Base-by-base conservation (phyloP, 2,329 filamentous ascomycete species). In the Colletotrichum agaves region DNA sequence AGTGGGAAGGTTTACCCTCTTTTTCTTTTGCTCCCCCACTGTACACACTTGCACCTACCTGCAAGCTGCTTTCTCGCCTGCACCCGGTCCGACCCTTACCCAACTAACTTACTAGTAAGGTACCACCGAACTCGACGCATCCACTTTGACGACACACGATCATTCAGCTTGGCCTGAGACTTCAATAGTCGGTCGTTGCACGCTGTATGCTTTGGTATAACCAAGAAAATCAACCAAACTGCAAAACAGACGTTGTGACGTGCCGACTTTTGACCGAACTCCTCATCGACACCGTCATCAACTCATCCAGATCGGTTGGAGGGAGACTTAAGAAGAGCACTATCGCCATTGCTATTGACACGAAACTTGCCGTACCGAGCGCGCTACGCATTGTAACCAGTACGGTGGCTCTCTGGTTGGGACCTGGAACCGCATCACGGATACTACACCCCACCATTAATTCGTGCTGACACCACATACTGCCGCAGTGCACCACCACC, bases 11-110 rank as follows among this genome's bases (percentile, higher is more conserved):
- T n/a, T n/a, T n/a, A n/a, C n/a, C n/a, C n/a, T n/a, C n/a, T n/a
- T n/a, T n/a, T n/a, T n/a, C n/a, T n/a, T n/a, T n/a, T n/a, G n/a
- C n/a, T n/a, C n/a, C n/a, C n/a, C n/a, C n/a, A n/a, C n/a, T n/a
- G n/a, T n/a, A 61, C 35, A 55, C 17, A n/a, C 37, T 17, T 13
- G 6, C 47, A 23, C 49, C 59, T 37, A 62, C 49, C 59, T 44
- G n/a, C 41, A 46, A 44, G 39, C 47, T 62, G 23, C 37, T 37
- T 62, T 19, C 27, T 53, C 59, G 49, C 49, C 59, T 62, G 59
- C 49, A 55, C 59, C 59, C 59, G 59, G 59, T 55, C 59, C 59
- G 59, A 55, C 59, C 44, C 44, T 39, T 27, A 27, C 23, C 23
- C 6, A 27, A 3, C 3, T 4, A 1, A n/a, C n/a, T n/a, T n/a